phyloP scores from a whole-genome alignment of 2,329 filamentous ascomycete genomes.

The Phaeosphaeriaceae sp. region DNA sequence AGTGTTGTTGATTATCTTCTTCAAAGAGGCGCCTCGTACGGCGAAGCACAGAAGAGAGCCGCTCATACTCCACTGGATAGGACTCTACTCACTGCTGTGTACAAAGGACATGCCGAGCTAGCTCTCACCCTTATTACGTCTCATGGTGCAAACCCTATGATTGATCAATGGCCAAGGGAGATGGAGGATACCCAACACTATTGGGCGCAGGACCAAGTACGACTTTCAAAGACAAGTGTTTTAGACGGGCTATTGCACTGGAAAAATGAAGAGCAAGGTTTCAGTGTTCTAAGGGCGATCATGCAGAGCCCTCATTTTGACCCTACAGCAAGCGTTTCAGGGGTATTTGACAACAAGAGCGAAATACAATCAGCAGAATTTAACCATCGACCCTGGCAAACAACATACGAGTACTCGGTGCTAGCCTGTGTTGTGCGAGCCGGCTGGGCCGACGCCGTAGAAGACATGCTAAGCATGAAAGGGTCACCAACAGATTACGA shows the following conservation, averaged over 20 bases:
- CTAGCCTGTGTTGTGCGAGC: conserved; percentile 21
- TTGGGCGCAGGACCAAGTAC: conserved; percentile 19
- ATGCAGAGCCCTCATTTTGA: conserved; percentile 22
- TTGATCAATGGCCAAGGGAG: conserved; percentile 26
- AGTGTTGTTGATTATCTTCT: conserved; percentile 21
- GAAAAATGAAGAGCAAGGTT: conserved; percentile 21
- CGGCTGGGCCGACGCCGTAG: conserved; percentile 27
- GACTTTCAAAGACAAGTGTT: conserved; percentile 23
- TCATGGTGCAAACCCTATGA: conserved; percentile 24
- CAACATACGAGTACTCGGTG: conserved; percentile 22
- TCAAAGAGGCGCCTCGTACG: conserved; percentile 20
- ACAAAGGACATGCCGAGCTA: conserved; percentile 24
- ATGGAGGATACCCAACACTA: conserved; percentile 26
- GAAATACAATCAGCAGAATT: conserved; percentile 20
- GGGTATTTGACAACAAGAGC: conserved; percentile 25
- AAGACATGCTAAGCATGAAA: conserved; percentile 21
- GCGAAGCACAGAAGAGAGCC: conserved; percentile 17
- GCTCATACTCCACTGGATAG: conserved; percentile 18
- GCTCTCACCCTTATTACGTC: conserved; percentile 16
- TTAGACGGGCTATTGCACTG: conserved; percentile 24
- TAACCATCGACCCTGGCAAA: conserved; percentile 23
- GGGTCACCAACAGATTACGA: conserved; percentile 17
- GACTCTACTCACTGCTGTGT: conserved; percentile 19
- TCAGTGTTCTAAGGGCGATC: conserved; percentile 19
- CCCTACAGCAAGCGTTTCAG: conserved; percentile 15